Conservation (phyloP, 768 basidiomycete species). For the Phylloporus sp. region DNA sequence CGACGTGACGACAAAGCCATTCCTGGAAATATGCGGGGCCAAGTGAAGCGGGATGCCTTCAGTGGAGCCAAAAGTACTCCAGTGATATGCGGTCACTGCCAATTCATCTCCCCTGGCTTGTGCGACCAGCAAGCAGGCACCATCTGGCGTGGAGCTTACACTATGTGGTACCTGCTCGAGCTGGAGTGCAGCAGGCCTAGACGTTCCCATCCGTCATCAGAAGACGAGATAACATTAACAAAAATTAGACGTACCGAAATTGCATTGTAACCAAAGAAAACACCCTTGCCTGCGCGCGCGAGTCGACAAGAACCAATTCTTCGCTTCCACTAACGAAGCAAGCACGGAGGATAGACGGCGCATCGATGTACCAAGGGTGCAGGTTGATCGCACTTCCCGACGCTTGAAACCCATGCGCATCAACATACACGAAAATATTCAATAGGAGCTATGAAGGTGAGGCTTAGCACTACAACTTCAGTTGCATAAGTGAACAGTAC, state of each 20-base stretch:
- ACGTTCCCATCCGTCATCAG: neutral
- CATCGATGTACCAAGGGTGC: constrained; percentile 37
- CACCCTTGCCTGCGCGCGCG: constrained; percentile 39
- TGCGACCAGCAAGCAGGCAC: constrained; percentile 43
- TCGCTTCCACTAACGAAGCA: constrained; percentile 48
- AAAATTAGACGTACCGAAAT: constrained; percentile 38
- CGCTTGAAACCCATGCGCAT: constrained; percentile 38
- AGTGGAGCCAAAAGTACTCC: constrained; percentile 51
- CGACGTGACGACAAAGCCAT: constrained; percentile 38
- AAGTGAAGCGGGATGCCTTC: constrained; percentile 39
- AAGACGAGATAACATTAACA: neutral
- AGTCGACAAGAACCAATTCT: constrained; percentile 49
- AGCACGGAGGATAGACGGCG: constrained; percentile 29
- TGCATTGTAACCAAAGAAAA: constrained; percentile 51
- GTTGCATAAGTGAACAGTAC: constrained; percentile 16
- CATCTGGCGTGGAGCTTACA: constrained; percentile 47
- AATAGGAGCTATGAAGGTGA: constrained; percentile 28
- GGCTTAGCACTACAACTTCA: fast-evolving
- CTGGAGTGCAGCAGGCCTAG: constrained; percentile 44
- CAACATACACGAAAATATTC: constrained; percentile 46
- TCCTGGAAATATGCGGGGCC: constrained; percentile 20
- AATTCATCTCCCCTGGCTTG: constrained; percentile 16
- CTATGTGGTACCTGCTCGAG: constrained; percentile 31
- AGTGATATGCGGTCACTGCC: constrained; percentile 44
- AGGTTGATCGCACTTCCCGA: constrained; percentile 40